A percentile compares a stretch with the other conserved stretches of the same genome.
These are phyloP conservation scores for Podospora tetraspora DNA, from an alignment of 495 filamentous ascomycete genomes.

Conservation along the genomic window DNA sequence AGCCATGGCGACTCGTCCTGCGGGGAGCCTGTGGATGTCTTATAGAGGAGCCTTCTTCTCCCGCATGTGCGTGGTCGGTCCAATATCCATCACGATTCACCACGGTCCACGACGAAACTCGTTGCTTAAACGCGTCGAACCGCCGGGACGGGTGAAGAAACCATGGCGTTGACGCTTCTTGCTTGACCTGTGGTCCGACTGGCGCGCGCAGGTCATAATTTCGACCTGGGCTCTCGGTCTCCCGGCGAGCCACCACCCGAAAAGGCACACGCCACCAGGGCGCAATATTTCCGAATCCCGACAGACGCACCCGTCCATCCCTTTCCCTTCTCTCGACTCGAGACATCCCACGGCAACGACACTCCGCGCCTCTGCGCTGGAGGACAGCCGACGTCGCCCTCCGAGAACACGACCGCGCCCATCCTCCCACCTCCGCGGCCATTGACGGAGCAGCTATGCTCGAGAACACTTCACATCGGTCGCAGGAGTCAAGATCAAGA, in stretches of 20 bases:
- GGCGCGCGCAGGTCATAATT: background rate
- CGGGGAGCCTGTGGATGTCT: conserved; percentile 1
- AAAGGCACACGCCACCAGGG: background rate
- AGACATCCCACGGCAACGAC: too few relatives aligned
- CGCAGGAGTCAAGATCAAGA: conserved; percentile 20
- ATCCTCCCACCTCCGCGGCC: background rate
- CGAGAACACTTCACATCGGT: background rate
- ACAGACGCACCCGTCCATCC: background rate
- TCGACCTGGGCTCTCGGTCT: background rate
- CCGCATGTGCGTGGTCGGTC: background rate
- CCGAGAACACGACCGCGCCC: background rate
- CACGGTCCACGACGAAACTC: background rate
- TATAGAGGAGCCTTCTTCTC: background rate
- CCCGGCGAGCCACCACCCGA: background rate
- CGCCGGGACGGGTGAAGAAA: background rate
- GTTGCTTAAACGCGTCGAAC: background rate
- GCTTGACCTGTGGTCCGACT: background rate
- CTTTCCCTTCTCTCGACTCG: background rate
- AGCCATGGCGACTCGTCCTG: conserved; percentile 7
- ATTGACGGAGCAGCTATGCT: conserved; percentile 3
- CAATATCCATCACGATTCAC: background rate
- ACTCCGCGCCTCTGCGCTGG: background rate
- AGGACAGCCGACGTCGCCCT: background rate
- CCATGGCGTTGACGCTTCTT: background rate
- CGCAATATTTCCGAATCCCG: background rate